Evolutionary conservation across 2,329 filamentous ascomycete genomes (phyloP).

Genomic region (Scolecobasidium constrictum): DNA sequence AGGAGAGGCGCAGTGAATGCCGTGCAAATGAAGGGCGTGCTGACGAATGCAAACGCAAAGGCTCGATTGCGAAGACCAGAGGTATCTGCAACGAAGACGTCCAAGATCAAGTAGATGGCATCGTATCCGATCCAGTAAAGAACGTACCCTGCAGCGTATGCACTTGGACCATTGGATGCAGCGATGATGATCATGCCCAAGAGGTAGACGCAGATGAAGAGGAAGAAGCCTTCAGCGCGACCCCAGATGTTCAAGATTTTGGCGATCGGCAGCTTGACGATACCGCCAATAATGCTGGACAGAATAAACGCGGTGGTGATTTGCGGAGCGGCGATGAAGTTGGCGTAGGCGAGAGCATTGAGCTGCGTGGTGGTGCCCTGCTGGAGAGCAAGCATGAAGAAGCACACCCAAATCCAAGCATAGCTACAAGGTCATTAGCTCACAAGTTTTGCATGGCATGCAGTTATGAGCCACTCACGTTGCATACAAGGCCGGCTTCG

Average conservation of each 20-base stretch:
- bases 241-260: conserved; percentile 60
- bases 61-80: conserved; percentile 54
- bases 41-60: conserved; percentile 51
- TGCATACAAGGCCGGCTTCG: conserved; percentile 15
- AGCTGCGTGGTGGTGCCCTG: conserved; percentile 18
- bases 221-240: conserved; percentile 49
- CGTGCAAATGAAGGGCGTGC: conserved; percentile 55
- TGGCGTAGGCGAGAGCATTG: conserved; percentile 19
- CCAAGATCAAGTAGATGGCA: conserved; percentile 49
- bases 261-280: conserved; percentile 55
- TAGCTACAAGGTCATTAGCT: no score
- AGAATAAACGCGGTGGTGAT: conserved; percentile 11
- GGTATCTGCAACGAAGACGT: conserved; percentile 58
- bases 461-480: conserved; percentile 19
- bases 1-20: conserved; percentile 52
- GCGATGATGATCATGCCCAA: conserved; percentile 56
- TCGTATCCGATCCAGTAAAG: conserved; percentile 54
- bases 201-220: conserved; percentile 42
- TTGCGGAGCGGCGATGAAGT: conserved; percentile 18
- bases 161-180: conserved; percentile 46
- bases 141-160: conserved; percentile 47
- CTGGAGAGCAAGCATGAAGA: conserved; percentile 26
- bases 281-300: conserved; percentile 23
- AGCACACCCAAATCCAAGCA: conserved; percentile 24
- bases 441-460: no score